phyloP scores from a whole-genome alignment of 2,329 filamentous ascomycete species.

The Diaporthe aspalathi region DNA sequence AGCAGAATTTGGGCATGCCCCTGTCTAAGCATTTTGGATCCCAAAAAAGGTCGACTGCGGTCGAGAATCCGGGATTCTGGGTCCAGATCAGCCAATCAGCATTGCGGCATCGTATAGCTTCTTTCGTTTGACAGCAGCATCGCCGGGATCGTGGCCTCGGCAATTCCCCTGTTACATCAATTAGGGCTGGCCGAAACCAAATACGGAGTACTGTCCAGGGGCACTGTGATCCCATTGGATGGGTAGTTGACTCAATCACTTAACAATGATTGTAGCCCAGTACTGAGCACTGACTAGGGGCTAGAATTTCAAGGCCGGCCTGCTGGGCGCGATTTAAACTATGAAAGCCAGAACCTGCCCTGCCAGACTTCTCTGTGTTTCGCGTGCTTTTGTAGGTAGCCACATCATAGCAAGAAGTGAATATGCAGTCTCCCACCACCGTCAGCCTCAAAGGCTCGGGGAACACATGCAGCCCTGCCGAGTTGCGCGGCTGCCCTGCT shows the following conservation, averaged over 20 bases:
- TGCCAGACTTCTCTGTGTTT: not conserved
- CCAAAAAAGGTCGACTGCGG: not conserved
- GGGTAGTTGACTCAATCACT: not conserved
- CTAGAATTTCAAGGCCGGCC: not conserved
- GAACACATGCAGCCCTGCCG: conserved; percentile 16
- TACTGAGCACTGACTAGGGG: not conserved
- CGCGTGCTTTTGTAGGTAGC: not conserved
- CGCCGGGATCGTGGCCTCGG: not conserved
- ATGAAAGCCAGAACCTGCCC: not conserved
- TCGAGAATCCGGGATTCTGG: not conserved
- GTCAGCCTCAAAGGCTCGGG: conserved; percentile 12
- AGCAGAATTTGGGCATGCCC: not conserved
- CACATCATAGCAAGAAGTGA: not conserved
- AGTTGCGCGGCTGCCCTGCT: not conserved
- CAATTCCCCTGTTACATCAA: conserved; percentile 1
- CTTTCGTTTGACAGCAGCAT: not conserved
- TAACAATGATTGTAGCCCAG: not conserved
- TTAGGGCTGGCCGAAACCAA: conserved; percentile 7
- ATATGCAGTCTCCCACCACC: not conserved
- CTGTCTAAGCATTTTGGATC: not conserved
- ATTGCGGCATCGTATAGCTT: not conserved
- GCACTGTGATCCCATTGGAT: not conserved
- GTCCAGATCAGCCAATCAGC: conserved; percentile 3
- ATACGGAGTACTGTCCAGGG: not conserved
- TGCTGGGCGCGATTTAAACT: not conserved